Percentiles rank a stretch among this genome's conserved stretches.
phyloP scores from a whole-genome alignment of 805 yeast genomes.

The Candida insectorum region DNA sequence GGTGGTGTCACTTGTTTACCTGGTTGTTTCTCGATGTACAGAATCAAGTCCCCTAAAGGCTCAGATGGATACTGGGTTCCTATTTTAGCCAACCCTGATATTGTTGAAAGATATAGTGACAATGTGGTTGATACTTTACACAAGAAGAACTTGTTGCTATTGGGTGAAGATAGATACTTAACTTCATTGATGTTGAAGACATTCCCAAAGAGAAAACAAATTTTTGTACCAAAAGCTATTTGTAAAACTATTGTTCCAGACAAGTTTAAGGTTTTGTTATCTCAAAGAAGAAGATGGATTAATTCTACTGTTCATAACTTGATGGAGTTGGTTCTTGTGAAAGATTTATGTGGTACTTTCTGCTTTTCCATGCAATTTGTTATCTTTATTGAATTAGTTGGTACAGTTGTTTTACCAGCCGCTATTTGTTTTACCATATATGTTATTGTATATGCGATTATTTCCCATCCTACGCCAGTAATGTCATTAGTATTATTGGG shows the following conservation, averaged over 20 bases:
- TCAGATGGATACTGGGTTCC: slow-evolving; percentile 79
- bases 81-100: slow-evolving; percentile 86
- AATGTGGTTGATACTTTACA: slow-evolving; percentile 82
- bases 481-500: slow-evolving; percentile 74
- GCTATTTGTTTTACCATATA: slow-evolving; percentile 82
- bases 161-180: slow-evolving; percentile 89
- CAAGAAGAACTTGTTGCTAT: slow-evolving; percentile 74
- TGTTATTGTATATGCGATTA: slow-evolving; percentile 67
- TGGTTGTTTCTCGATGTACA: slow-evolving; percentile 90
- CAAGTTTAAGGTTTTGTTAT: slow-evolving; percentile 69
- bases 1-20: slow-evolving; percentile 95
- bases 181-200: slow-evolving; percentile 83
- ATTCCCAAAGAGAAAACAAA: slow-evolving; percentile 84
- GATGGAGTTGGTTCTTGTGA: slow-evolving; percentile 79
- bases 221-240: slow-evolving; percentile 86
- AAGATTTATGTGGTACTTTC: slow-evolving; percentile 89
- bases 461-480: slow-evolving; percentile 71
- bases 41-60: slow-evolving; percentile 88
- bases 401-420: slow-evolving; percentile 85
- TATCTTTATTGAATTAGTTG: slow-evolving; percentile 76
- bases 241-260: slow-evolving; percentile 92
- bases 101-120: slow-evolving; percentile 87
- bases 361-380: slow-evolving; percentile 95
- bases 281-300: slow-evolving; percentile 96
- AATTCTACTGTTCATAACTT: slow-evolving; percentile 92